Percentiles rank a stretch among this genome's conserved stretches.
phyloP scores from a whole-genome alignment of 345 rosid species.

The Gossypium bickii region DNA sequence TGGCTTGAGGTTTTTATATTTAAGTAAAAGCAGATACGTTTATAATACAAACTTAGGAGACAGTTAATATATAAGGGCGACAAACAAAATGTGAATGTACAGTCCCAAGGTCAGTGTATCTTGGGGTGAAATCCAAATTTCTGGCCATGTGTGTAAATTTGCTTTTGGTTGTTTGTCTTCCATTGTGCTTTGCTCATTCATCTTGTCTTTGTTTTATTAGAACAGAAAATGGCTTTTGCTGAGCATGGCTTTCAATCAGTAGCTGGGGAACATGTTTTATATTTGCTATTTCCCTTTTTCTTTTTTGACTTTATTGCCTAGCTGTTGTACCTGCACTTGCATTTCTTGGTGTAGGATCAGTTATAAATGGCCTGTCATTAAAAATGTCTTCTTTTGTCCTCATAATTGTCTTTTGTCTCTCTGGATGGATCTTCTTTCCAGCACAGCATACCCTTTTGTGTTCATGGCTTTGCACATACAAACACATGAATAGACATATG shows the following conservation, averaged over 20 bases:
- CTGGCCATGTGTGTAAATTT: neutral
- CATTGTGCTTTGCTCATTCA: constrained; percentile 5
- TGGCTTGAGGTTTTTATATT: neutral
- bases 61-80: neutral
- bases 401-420: constrained; percentile 48
- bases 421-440: constrained; percentile 40
- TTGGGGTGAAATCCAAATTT: neutral
- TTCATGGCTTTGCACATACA: constrained; percentile 18
- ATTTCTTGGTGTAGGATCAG: neutral
- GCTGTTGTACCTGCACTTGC: constrained; percentile 37
- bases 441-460: constrained; percentile 27
- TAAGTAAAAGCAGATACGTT: neutral
- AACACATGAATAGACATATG: constrained; percentile 16
- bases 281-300: neutral
- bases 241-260: neutral
- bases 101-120: neutral
- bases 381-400: constrained; percentile 19
- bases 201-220: constrained; percentile 8
- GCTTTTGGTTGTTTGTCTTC: constrained; percentile 10
- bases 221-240: neutral
- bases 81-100: constrained; percentile 1
- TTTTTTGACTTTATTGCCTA: constrained; percentile 28
- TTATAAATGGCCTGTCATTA: constrained; percentile 21
- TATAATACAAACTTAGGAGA: neutral
- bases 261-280: neutral